Evolutionary conservation across 208 protist species (phyloP), one percentile per base, ranked within the genome.

Genomic region (Trypanosoma theileri): DNA sequence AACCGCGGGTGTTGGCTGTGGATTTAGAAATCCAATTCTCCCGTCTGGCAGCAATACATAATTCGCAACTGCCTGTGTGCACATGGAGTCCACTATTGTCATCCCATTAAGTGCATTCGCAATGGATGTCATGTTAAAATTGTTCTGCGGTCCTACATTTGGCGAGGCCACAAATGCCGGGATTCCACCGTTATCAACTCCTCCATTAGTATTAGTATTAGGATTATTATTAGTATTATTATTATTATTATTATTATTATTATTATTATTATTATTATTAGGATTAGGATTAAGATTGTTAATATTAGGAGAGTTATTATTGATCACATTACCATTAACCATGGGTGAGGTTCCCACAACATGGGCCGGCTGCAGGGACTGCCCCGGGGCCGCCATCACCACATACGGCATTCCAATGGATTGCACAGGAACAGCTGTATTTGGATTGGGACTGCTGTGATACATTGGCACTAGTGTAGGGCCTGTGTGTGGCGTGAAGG

Each of bases 11-110:
- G 54, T 42, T 19, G 53, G 14, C 50, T 61, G 42, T 10, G 73
- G 48, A 61, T 66, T 71, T 0, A 66, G 28, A 28, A 59, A 17
- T 35, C 56, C 71, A 61, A 76, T 65, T 24, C 71, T 17, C 13
- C 71, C 63, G 50, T 76, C 71, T n/a, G 71, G 62, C 51, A 76
- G 11, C 19, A 76, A 11, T 6, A 76, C 53, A 57, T 70, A 76
- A 55, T 65, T 64, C 26, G 24, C 41, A 13, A 71, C 46, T n/a
- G 31, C 4, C 24, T 26, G 51, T 16, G 53, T 65, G 24, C 6
- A 8, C 1, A 35, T 35, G 28, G 28, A 35, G 28, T 35, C 28
- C 28, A 35, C 28, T 35, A 58, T n/a, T 28, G 35, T n/a, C 40
- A 31, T 59, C 41, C 13, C 44, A 8, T 24, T 4, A 19, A 31